Base-by-base conservation (phyloP, 108 stramenopile species). In the Fragilariopsis cylindrus region DNA sequence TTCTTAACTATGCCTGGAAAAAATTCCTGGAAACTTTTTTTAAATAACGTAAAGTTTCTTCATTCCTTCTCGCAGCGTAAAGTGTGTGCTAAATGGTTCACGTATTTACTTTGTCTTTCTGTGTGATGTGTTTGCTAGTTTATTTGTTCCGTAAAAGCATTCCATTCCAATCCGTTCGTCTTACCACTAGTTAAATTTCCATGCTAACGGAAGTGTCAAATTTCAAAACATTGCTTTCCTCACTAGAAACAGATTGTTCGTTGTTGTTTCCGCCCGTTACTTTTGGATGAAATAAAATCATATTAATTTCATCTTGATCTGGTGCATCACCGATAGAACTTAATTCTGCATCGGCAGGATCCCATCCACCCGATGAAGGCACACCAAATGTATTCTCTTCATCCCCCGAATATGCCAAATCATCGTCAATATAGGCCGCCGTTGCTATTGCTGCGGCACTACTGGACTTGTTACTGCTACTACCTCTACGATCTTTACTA, bases 311-410 rank as follows among this genome's bases (percentile, higher is more conserved):
- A 16, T 68, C 67, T 19, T 48, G 48, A 11, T 47, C 13, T 52
- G 49, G 67, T 5, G 67, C 4, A 11, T 48, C 67, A 9, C 67
- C 49, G 43, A 50, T 68, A 8, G 67, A 68, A 48, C 67, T 52
- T 19, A 68, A 12, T 11, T 68, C 67, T 3, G 49, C 18, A 19
- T 68, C 67, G 48, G 67, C 67, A 5, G 67, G 67, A 48, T 68
- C 67, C 67, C 67, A 68, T 40, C 67, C 67, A 52, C 50, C 67
- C 46, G 67, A 68, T 52, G n/a, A 30, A 3, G 67, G 49, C 1
- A 40, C 49, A 7, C 67, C 67, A 52, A 68, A 68, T 5, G 67
- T 68, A 16, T 48, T 68, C 11, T 68, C 67, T 52, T 68, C 67
- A 39, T 68, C 67, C 41, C 49, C 67, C 16, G 49, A 63, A 63